Base-by-base conservation (phyloP, 2,329 filamentous ascomycete genomes). In the Penicillium verrucosum region DNA sequence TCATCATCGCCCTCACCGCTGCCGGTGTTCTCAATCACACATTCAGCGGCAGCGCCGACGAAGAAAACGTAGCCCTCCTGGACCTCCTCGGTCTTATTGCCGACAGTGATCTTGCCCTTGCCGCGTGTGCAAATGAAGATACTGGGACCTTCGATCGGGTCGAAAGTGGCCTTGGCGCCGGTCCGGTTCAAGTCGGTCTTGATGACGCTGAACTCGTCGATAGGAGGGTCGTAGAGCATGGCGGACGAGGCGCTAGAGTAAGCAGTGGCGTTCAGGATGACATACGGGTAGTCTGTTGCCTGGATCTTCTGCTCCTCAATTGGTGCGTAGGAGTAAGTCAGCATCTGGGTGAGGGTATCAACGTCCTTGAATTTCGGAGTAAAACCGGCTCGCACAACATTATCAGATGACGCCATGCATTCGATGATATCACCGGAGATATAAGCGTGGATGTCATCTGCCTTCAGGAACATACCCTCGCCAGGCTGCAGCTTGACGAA, bases 361-460 rank as follows among this genome's bases (percentile, higher is more conserved):
- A 97, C 90, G 66, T 99, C 94, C 78, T 97, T 97, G 83, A 96
- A 99, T 74, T 99, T 99, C 54, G 94, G 94, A 0, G 94, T 99
- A 76, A 99, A 94, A 42, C 94, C 94, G 0, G 94, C 94, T 54
- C 94, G 91, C 50, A 99, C 92, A 36, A 99, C 94, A 65, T 99
- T 99, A 82, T 99, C 94, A n/a, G 90, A 96, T 9, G 91, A 89
- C 0, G 94, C 94, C 94, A 99, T 99, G 80, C 94, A 99, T 77
- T 99, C 94, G 72, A 99, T 92, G 65, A 99, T 96, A 70, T 99
- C 93, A 34, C 77, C 77, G 5, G 76, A 78, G 43, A 79, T 77
- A 56, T 99, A 99, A 47, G 94, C 94, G 73, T 99, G 94, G 67
- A 97, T 97, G 70, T 97, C 94, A 70, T 99, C 93, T 7, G 94